Conservation (phyloP, 306 rosid genomes). For the Nissolia schottii region DNA sequence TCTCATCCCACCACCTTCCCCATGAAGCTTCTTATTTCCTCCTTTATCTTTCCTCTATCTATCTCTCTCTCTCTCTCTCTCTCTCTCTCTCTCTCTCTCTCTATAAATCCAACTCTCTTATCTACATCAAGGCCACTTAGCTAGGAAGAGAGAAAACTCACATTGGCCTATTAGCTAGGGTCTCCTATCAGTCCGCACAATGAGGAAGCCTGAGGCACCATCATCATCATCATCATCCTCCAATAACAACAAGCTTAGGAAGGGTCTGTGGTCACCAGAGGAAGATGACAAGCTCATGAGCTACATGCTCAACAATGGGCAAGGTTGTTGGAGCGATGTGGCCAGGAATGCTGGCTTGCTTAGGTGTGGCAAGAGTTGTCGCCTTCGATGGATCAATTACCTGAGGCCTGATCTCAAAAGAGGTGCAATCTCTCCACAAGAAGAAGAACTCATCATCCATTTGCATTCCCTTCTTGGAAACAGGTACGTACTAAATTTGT, state of each 20-base stretch:
- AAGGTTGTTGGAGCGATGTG: conserved; percentile 83
- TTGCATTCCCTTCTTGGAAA: conserved; percentile 78
- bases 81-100: too few relatives aligned
- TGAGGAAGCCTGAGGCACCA: conserved; percentile 63
- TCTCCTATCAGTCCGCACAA: not conserved
- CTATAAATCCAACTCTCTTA: conserved; percentile 43
- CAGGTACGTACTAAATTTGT: conserved; percentile 55
- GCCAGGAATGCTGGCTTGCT: conserved; percentile 75
- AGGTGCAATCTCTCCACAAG: conserved; percentile 74
- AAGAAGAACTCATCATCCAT: conserved; percentile 66
- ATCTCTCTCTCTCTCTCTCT: conserved; percentile 46
- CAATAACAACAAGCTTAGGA: conserved; percentile 45
- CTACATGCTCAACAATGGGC: conserved; percentile 71
- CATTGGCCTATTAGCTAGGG: too few relatives aligned
- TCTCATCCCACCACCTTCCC: conserved; percentile 59
- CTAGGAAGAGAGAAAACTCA: conserved; percentile 28
- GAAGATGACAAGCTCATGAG: conserved; percentile 77
- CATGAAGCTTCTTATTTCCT: conserved; percentile 56
- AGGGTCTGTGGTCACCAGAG: conserved; percentile 81
- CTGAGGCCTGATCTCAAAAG: conserved; percentile 74
- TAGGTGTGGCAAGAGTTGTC: conserved; percentile 79
- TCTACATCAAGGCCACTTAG: conserved; percentile 45
- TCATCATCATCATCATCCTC: not conserved
- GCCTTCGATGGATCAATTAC: conserved; percentile 83
- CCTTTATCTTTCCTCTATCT: conserved; percentile 20